Evolutionary conservation across 2,329 filamentous ascomycete genomes (phyloP).

Genomic region (Alternaria panax): DNA sequence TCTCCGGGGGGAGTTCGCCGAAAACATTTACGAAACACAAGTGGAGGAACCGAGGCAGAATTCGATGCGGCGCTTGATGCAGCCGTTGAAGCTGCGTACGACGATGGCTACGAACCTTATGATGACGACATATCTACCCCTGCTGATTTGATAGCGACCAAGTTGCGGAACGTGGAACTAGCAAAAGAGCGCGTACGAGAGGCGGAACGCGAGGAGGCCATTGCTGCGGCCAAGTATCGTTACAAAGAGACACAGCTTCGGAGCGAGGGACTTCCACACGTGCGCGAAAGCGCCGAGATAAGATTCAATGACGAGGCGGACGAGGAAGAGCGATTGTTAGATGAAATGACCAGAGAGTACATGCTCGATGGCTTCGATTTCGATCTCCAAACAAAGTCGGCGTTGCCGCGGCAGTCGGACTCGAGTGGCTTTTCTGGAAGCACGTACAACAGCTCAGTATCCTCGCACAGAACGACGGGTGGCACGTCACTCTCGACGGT

Average conservation of each 20-base stretch:
- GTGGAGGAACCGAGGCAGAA: conserved; percentile 81
- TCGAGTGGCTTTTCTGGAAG: conserved; percentile 79
- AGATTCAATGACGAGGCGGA: conserved; percentile 52
- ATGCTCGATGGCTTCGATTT: conserved; percentile 84
- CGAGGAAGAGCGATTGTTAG: conserved; percentile 66
- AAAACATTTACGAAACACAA: conserved; percentile 72
- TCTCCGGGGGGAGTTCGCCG: conserved; percentile 74
- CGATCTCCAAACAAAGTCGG: conserved; percentile 70
- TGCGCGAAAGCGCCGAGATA: conserved; percentile 48
- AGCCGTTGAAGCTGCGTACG: conserved; percentile 94
- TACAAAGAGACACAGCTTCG: conserved; percentile 59
- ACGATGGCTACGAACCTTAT: conserved; percentile 84
- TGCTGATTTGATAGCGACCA: conserved; percentile 44
- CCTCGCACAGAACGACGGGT: conserved; percentile 73
- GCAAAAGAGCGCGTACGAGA: conserved; percentile 79
- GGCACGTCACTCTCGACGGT: conserved; percentile 76
- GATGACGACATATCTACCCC: conserved; percentile 48
- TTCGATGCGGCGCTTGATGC: conserved; percentile 95
- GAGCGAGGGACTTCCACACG: conserved; percentile 55
- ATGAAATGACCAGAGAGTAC: conserved; percentile 87
- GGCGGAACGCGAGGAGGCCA: conserved; percentile 73
- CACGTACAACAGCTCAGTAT: conserved; percentile 82
- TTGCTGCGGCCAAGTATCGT: conserved; percentile 66
- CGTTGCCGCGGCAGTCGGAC: conserved; percentile 78
- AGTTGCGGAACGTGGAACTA: conserved; percentile 69